Percentiles rank a stretch among this genome's conserved stretches.
These are phyloP conservation scores for Fraxinus quadrangulata DNA, from an alignment of 257 asterid genomes.

Conservation along the genomic window DNA sequence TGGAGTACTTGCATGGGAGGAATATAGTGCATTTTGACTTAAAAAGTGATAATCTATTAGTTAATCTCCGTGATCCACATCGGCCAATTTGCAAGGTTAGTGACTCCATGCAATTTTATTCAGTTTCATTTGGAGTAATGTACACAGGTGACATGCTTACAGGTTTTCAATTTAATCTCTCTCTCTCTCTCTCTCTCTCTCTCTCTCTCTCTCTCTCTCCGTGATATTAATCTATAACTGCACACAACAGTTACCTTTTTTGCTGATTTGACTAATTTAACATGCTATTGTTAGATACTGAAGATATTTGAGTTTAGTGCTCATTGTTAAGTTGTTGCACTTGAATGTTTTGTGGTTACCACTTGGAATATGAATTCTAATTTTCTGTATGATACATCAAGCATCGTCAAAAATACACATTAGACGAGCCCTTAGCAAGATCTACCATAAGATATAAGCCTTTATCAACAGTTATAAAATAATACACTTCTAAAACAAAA, in stretches of 20 bases:
- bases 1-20: slow-evolving; percentile 98
- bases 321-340: not conserved
- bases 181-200: too few species aligned
- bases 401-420: not conserved
- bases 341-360: not conserved
- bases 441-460: not conserved
- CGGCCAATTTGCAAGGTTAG: slow-evolving; percentile 99
- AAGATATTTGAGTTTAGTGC: not conserved
- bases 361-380: not conserved
- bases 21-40: slow-evolving; percentile 95
- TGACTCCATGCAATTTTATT: slow-evolving; percentile 6
- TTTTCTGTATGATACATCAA: not conserved
- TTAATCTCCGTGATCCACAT: slow-evolving; percentile 97
- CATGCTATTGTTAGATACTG: not conserved
- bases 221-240: not conserved
- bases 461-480: slow-evolving; percentile 3
- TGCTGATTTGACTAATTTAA: not conserved
- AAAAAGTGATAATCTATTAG: slow-evolving; percentile 96
- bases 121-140: not conserved
- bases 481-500: not conserved
- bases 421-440: not conserved
- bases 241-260: not conserved
- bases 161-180: not conserved
- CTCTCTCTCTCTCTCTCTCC: not conserved
- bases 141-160: not conserved